Percentiles rank a stretch among this genome's conserved stretches.
These are phyloP conservation scores for Calonectria ilicicola DNA, from an alignment of 2,329 filamentous ascomycete genomes.

Conservation along the genomic window DNA sequence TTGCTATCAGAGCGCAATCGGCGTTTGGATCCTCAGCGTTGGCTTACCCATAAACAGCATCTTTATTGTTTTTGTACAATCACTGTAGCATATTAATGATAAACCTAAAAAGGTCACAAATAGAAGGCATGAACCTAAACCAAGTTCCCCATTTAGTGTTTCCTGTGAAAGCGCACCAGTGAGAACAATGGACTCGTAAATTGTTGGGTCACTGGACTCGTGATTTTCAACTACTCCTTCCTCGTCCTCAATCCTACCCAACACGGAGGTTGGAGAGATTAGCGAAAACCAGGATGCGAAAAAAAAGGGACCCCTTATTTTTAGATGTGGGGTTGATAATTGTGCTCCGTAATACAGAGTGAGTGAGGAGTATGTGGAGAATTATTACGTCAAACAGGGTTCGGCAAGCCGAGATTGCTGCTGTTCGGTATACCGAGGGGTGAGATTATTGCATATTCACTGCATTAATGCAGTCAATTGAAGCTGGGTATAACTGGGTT, in stretches of 20 bases:
- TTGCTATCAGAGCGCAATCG: neutral
- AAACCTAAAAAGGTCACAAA: neutral
- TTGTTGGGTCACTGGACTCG: neutral
- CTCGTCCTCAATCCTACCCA: neutral
- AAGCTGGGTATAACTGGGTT: neutral
- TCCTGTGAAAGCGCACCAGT: neutral
- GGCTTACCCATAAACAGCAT: neutral
- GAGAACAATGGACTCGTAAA: too few relatives aligned
- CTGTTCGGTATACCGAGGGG: neutral
- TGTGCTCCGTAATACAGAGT: neutral
- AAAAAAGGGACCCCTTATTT: neutral
- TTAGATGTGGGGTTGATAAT: neutral
- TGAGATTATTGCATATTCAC: neutral
- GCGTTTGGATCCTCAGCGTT: conserved; percentile 1
- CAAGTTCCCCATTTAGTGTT: neutral
- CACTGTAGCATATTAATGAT: neutral
- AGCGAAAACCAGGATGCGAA: neutral
- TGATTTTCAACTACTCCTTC: neutral
- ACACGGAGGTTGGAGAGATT: neutral
- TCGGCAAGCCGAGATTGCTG: neutral
- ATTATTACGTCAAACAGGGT: neutral
- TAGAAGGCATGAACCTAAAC: neutral
- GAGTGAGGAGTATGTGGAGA: neutral
- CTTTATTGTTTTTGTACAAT: neutral
- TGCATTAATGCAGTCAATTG: neutral